Evolutionary conservation across 768 basidiomycete genomes (phyloP).

Genomic region (Suillus discolor): DNA sequence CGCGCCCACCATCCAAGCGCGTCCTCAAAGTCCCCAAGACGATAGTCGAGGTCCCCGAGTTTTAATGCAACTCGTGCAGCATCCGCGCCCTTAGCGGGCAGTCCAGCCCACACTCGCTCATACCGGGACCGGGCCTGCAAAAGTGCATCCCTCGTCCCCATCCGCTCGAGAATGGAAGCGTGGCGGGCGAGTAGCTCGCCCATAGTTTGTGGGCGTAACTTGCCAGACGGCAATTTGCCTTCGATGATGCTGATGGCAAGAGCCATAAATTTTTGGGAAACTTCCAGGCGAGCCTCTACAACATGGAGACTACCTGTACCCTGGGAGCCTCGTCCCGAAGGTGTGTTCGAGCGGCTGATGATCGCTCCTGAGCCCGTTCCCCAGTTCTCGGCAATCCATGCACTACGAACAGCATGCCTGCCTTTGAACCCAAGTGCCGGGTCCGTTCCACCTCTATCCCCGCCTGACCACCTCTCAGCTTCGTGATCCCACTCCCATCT

Average conservation of each 20-base stretch:
- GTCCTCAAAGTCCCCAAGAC: slow-evolving; percentile 52
- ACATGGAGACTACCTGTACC: slow-evolving; percentile 42
- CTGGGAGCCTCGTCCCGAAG: slow-evolving; percentile 31
- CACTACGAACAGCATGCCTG: slow-evolving; percentile 62
- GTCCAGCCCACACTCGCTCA: slow-evolving; percentile 56
- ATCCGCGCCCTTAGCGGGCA: slow-evolving; percentile 40
- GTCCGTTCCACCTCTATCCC: slow-evolving; percentile 68
- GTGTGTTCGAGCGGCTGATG: slow-evolving; percentile 41
- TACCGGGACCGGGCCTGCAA: slow-evolving; percentile 59
- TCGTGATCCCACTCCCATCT: slow-evolving; percentile 73
- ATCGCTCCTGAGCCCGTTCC: slow-evolving; percentile 45
- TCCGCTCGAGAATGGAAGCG: slow-evolving; percentile 59
- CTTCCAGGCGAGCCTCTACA: slow-evolving; percentile 57
- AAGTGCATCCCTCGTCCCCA: slow-evolving; percentile 53
- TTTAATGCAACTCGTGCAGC: slow-evolving; percentile 63
- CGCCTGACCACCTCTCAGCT: slow-evolving; percentile 62
- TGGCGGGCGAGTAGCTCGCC: slow-evolving; percentile 56
- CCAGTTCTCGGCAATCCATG: slow-evolving; percentile 76
- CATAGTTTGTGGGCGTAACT: slow-evolving; percentile 52
- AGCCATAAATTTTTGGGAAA: slow-evolving; percentile 55
- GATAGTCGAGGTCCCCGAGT: slow-evolving; percentile 65
- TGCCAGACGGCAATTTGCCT: slow-evolving; percentile 37
- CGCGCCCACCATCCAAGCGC: slow-evolving; percentile 73
- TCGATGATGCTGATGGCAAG: slow-evolving; percentile 51
- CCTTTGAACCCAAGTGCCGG: slow-evolving; percentile 63